Percentiles rank a stretch among this genome's conserved stretches.
phyloP scores from a whole-genome alignment of 2,329 filamentous ascomycete genomes.

The Microsporum canis region DNA sequence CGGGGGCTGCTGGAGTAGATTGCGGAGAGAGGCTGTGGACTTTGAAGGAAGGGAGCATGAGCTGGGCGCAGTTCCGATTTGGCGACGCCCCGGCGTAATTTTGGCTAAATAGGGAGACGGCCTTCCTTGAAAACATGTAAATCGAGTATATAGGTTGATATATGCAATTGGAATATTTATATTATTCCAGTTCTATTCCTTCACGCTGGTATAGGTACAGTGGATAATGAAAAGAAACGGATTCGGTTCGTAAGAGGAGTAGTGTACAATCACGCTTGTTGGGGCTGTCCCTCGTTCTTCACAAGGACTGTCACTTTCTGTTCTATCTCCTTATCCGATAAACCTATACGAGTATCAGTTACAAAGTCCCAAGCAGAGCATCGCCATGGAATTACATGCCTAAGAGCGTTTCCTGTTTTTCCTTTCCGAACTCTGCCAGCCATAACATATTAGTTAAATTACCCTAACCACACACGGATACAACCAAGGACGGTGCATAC shows the following conservation, averaged over 20 bases:
- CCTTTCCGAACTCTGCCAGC: constrained; percentile 52
- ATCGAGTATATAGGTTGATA: background rate
- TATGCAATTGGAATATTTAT: background rate
- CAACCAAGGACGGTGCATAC: constrained; percentile 36
- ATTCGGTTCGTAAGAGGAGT: constrained; percentile 2
- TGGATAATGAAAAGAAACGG: constrained; percentile 9
- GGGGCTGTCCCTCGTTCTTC: constrained; percentile 29
- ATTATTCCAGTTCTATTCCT: background rate
- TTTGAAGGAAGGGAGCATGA: constrained; percentile 40
- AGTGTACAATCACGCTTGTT: background rate
- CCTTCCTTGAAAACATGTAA: background rate
- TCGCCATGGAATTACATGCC: constrained; percentile 33
- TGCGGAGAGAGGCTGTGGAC: constrained; percentile 39
- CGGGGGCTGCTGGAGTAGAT: constrained; percentile 44
- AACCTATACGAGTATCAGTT: constrained; percentile 34
- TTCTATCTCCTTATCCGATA: constrained; percentile 61
- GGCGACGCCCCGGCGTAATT: constrained; percentile 25
- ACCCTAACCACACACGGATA: background rate
- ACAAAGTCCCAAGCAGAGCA: background rate
- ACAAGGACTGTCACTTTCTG: constrained; percentile 54
- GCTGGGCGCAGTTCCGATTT: constrained; percentile 46
- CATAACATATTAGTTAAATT: background rate
- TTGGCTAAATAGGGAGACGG: constrained; percentile 5
- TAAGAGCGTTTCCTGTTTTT: constrained; percentile 52
- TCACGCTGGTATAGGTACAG: constrained; percentile 5